phyloP scores from a whole-genome alignment of 2,329 filamentous ascomycete species.

The Aspergillus alliaceus region DNA sequence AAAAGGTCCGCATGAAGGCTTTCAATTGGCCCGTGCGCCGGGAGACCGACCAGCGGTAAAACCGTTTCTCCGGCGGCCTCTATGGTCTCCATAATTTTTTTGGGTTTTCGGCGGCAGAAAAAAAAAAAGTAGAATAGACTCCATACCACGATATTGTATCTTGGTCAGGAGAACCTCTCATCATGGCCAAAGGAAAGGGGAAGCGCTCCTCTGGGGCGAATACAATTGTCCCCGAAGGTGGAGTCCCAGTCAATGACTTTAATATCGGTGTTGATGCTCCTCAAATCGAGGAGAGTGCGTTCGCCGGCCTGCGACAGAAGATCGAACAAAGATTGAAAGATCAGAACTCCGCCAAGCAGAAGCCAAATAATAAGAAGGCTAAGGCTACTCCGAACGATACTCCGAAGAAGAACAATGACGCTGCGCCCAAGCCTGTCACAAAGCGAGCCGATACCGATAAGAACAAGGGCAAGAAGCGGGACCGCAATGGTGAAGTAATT shows the following conservation, averaged over 20 bases:
- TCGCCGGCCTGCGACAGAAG: slow-evolving; percentile 43
- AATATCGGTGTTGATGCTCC: slow-evolving; percentile 27
- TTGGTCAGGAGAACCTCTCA: slow-evolving; percentile 16
- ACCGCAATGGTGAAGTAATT: slow-evolving; percentile 48
- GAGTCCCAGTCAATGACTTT: slow-evolving; percentile 17
- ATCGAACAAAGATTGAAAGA: slow-evolving; percentile 43
- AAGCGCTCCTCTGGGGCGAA: slow-evolving; percentile 33
- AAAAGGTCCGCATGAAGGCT: not conserved
- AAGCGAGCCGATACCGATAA: slow-evolving; percentile 25
- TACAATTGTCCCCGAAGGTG: slow-evolving; percentile 13
- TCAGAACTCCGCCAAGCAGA: slow-evolving; percentile 32
- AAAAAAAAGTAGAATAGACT: slow-evolving; percentile 26
- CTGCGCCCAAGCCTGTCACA: slow-evolving; percentile 16
- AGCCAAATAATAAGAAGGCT: slow-evolving; percentile 28
- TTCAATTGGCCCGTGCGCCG: slow-evolving; percentile 5
- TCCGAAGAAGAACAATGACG: slow-evolving; percentile 25
- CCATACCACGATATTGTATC: slow-evolving; percentile 26
- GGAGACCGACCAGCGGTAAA: slow-evolving; percentile 12
- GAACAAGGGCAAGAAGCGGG: slow-evolving; percentile 45
- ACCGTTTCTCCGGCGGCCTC: slow-evolving; percentile 28
- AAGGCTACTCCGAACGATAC: slow-evolving; percentile 21
- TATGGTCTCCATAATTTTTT: slow-evolving; percentile 11
- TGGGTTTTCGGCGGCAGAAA: slow-evolving; percentile 32
- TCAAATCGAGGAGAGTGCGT: slow-evolving; percentile 38
- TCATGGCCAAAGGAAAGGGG: slow-evolving; percentile 41